Percentiles rank a stretch among this genome's conserved stretches.
Conservation (phyloP, 768 basidiomycete species). For the Russula olivacea region DNA sequence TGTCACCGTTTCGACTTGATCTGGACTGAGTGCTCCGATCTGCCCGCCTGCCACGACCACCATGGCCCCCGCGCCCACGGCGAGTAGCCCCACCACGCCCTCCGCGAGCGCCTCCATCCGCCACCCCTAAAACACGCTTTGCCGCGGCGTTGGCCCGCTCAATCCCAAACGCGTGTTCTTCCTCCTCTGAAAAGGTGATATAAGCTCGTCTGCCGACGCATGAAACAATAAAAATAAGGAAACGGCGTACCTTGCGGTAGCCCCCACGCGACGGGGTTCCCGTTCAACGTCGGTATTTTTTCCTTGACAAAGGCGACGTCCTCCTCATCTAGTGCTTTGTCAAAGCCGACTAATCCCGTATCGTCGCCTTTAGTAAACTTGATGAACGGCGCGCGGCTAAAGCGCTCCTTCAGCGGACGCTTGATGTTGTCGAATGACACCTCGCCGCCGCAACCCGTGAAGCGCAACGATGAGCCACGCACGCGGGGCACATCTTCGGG, state of each 20-base stretch:
- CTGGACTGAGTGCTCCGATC: constrained; percentile 32
- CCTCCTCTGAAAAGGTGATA: constrained; percentile 45
- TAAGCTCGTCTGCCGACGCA: background rate
- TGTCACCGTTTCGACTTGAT: constrained; percentile 22
- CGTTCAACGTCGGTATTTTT: constrained; percentile 56
- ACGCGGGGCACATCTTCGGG: constrained; percentile 40
- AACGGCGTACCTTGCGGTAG: constrained; percentile 48
- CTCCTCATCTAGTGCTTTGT: constrained; percentile 65
- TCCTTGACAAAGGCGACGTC: constrained; percentile 66
- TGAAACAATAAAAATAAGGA: background rate
- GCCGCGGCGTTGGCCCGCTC: constrained; percentile 70
- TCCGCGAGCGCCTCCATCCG: constrained; percentile 34
- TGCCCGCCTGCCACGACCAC: constrained; percentile 30
- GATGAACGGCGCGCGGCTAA: constrained; percentile 43
- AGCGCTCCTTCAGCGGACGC: constrained; percentile 44
- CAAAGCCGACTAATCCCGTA: constrained; percentile 46
- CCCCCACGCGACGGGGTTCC: constrained; percentile 59
- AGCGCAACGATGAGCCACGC: constrained; percentile 43
- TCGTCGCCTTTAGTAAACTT: constrained; percentile 43
- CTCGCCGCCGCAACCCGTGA: constrained; percentile 47
- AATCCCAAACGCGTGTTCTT: constrained; percentile 66
- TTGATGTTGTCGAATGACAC: constrained; percentile 63
- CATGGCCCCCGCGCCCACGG: constrained; percentile 29
- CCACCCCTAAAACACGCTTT: constrained; percentile 36
- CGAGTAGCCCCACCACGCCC: constrained; percentile 41